These are phyloP conservation scores for Leccinum incarnatum DNA, from an alignment of 768 basidiomycete genomes.

Conservation along the genomic window DNA sequence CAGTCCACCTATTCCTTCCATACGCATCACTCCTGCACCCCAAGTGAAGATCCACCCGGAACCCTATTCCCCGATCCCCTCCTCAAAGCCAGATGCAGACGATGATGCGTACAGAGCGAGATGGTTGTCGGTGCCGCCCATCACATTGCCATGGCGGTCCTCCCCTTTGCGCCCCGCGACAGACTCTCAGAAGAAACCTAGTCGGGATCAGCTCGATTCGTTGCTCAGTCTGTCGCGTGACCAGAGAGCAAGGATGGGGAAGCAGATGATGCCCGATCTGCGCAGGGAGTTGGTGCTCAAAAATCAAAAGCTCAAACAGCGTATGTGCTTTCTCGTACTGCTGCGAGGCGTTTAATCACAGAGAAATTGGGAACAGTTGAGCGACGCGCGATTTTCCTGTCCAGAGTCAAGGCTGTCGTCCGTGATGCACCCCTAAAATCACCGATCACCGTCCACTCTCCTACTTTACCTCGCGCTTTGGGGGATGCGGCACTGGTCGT, in stretches of 20 bases:
- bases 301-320: conserved; percentile 69
- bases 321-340: conserved; percentile 40
- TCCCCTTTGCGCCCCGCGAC: conserved; percentile 48
- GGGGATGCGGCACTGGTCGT: background rate
- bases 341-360: conserved; percentile 3
- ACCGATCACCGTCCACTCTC: conserved; percentile 65
- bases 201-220: conserved; percentile 59
- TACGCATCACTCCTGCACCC: conserved; percentile 67
- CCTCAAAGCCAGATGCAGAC: conserved; percentile 31
- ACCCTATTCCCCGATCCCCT: conserved; percentile 63
- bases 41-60: conserved; percentile 37
- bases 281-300: conserved; percentile 74
- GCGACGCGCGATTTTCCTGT: conserved; percentile 72
- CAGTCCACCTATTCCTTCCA: conserved; percentile 54
- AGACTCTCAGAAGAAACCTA: conserved; percentile 50
- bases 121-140: conserved; percentile 49
- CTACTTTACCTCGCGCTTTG: conserved; percentile 65
- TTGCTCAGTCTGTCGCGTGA: conserved; percentile 62
- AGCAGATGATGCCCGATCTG: conserved; percentile 54
- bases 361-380: conserved; percentile 45
- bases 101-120: conserved; percentile 56
- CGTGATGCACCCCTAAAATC: conserved; percentile 71
- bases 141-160: conserved; percentile 34
- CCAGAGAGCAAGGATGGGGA: conserved; percentile 43
- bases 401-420: conserved; percentile 59